phyloP scores from a whole-genome alignment of 192 early-diverging fungal genomes.

The Coemansia sp. region DNA sequence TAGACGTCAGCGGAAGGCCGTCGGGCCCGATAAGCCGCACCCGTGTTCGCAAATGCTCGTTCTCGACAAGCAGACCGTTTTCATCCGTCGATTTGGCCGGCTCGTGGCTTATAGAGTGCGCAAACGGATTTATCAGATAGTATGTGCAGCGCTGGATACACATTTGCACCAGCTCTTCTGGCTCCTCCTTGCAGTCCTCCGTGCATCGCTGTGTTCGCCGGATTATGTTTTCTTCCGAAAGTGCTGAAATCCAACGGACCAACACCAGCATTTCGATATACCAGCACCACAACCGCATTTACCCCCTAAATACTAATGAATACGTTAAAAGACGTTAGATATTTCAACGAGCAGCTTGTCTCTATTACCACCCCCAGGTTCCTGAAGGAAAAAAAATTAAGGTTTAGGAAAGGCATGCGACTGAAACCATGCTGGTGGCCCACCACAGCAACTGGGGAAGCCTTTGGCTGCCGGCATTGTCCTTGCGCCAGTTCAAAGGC shows the following conservation, averaged over 20 bases:
- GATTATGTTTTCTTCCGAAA: constrained; percentile 30
- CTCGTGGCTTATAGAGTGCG: constrained; percentile 3
- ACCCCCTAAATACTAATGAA: too few species aligned
- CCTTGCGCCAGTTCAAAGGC: constrained; percentile 30
- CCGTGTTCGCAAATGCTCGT: constrained; percentile 28
- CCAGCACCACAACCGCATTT: not conserved
- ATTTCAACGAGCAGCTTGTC: too few species aligned
- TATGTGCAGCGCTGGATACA: constrained; percentile 47
- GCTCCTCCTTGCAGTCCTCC: constrained; percentile 34
- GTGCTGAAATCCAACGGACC: not conserved
- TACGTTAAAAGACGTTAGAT: not conserved
- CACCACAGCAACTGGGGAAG: constrained; percentile 8
- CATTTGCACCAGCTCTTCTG: constrained; percentile 38
- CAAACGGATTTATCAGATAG: constrained; percentile 40
- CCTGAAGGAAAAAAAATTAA: not conserved
- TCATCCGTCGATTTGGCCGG: constrained; percentile 1
- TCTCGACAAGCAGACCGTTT: constrained; percentile 21
- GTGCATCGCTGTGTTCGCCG: constrained; percentile 42
- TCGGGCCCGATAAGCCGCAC: constrained; percentile 49
- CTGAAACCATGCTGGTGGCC: constrained; percentile 1
- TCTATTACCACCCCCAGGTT: too few species aligned
- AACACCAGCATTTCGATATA: constrained; percentile 12
- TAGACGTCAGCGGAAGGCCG: constrained; percentile 31
- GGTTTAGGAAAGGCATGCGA: constrained; percentile 2
- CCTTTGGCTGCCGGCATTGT: not conserved